These are phyloP conservation scores for Talaromyces nanjingensis DNA, from an alignment of 495 filamentous ascomycete genomes.

Conservation along the genomic window DNA sequence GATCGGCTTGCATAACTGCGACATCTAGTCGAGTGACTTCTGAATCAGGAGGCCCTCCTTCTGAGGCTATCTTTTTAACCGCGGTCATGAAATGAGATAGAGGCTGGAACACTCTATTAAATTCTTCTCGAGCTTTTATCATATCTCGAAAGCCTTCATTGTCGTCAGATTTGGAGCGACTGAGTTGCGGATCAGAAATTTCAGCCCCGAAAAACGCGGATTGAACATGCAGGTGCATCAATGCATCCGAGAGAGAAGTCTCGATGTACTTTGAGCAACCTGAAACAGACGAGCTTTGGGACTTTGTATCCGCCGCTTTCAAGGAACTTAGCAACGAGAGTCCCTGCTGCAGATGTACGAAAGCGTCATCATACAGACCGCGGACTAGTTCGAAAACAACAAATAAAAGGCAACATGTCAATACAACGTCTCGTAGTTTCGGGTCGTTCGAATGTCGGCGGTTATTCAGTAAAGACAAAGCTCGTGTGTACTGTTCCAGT, in stretches of 20 bases:
- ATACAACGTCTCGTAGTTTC: slow-evolving; percentile 14
- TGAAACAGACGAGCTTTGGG: neutral
- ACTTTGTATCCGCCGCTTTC: neutral
- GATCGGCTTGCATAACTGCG: neutral
- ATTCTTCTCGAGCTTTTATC: neutral
- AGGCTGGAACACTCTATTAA: neutral
- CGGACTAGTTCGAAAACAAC: slow-evolving; percentile 16
- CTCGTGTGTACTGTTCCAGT: slow-evolving; percentile 14
- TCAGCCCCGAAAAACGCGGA: slow-evolving; percentile 4
- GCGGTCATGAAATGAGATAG: neutral
- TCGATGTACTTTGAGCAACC: neutral
- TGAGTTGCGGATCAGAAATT: neutral
- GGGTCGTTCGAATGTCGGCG: slow-evolving; percentile 15
- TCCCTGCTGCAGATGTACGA: slow-evolving; percentile 15
- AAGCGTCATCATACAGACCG: slow-evolving; percentile 16
- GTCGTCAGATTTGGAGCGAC: neutral
- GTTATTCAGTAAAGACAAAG: slow-evolving; percentile 12
- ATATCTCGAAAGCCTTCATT: neutral
- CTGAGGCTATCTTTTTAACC: neutral
- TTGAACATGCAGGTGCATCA: slow-evolving; percentile 3
- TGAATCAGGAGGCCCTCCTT: neutral
- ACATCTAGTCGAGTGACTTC: neutral
- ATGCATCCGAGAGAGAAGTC: neutral
- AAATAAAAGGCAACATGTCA: slow-evolving; percentile 19
- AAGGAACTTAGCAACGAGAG: slow-evolving; percentile 11